These are phyloP conservation scores for Fimicolochytrium jonesii DNA, from an alignment of 192 early-diverging fungal species.

Conservation along the genomic window DNA sequence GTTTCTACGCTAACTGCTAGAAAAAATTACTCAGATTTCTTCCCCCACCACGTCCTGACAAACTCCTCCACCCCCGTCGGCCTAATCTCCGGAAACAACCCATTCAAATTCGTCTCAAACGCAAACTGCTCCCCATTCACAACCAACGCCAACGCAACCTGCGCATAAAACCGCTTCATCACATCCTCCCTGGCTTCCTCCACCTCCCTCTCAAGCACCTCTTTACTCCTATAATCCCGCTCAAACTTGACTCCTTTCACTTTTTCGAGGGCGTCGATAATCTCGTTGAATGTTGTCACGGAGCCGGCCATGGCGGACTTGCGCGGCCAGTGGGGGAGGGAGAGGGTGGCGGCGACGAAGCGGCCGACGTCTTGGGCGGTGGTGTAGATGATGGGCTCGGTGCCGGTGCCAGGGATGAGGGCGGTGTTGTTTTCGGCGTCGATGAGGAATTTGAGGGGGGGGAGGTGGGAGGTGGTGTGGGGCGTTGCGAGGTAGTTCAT, in stretches of 20 bases:
- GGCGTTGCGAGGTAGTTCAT: neutral
- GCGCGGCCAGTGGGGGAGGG: neutral
- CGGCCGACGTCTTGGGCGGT: neutral
- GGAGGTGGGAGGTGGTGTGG: neutral
- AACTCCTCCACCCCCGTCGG: neutral
- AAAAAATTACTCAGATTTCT: no score
- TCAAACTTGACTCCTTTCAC: neutral
- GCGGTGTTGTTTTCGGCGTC: neutral
- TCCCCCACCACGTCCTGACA: neutral
- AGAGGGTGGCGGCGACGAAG: neutral
- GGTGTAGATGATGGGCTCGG: neutral
- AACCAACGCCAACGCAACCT: neutral
- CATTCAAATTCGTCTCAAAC: neutral
- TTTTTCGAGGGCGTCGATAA: neutral
- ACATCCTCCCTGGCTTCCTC: neutral
- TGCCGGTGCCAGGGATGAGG: neutral
- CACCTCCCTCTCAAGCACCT: neutral
- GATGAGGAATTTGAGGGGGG: neutral
- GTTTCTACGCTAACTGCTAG: no score
- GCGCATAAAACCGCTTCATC: neutral
- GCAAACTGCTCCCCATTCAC: neutral
- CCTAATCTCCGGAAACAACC: neutral
- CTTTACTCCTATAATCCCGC: neutral
- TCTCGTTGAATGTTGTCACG: neutral
- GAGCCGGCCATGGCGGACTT: neutral